Conservation (phyloP, 306 rosid species). For the Rosa rugosa region DNA sequence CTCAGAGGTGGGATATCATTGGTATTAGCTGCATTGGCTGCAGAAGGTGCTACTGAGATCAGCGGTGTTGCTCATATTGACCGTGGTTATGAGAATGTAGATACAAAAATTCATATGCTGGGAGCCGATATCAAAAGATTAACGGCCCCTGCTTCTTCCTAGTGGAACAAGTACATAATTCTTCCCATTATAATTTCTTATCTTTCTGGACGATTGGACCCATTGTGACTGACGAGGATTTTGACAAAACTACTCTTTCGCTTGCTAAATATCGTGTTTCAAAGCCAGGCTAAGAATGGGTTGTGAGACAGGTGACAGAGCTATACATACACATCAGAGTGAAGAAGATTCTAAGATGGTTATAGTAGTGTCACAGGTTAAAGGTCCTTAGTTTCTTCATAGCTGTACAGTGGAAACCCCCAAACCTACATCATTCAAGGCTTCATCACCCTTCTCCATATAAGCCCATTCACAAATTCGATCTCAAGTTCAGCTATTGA, state of each 20-base stretch:
- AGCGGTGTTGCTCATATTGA: conserved; percentile 26
- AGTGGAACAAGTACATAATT: too few relatives aligned
- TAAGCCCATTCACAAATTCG: too few relatives aligned
- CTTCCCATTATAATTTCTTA: too few relatives aligned
- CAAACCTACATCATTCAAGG: too few relatives aligned
- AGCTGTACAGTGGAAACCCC: too few relatives aligned
- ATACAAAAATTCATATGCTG: conserved; percentile 27
- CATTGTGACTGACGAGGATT: too few relatives aligned
- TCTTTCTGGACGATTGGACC: too few relatives aligned
- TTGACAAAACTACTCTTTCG: neutral
- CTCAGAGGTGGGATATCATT: conserved; percentile 39
- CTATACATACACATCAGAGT: neutral
- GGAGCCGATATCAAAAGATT: conserved; percentile 34
- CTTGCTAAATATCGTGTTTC: neutral
- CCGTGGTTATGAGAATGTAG: conserved; percentile 37
- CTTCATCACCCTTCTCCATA: too few relatives aligned
- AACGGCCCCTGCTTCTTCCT: neutral
- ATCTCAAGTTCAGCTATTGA: too few relatives aligned
- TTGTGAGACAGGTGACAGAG: neutral
- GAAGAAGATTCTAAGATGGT: neutral
- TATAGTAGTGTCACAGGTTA: neutral
- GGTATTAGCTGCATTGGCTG: conserved; percentile 34
- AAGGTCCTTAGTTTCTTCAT: too few relatives aligned
- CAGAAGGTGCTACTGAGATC: conserved; percentile 36
- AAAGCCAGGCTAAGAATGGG: neutral